Evolutionary conservation across 192 early-diverging fungal genomes (phyloP), one percentile per base, ranked within the genome.

Genomic region (Coemansia sp.): DNA sequence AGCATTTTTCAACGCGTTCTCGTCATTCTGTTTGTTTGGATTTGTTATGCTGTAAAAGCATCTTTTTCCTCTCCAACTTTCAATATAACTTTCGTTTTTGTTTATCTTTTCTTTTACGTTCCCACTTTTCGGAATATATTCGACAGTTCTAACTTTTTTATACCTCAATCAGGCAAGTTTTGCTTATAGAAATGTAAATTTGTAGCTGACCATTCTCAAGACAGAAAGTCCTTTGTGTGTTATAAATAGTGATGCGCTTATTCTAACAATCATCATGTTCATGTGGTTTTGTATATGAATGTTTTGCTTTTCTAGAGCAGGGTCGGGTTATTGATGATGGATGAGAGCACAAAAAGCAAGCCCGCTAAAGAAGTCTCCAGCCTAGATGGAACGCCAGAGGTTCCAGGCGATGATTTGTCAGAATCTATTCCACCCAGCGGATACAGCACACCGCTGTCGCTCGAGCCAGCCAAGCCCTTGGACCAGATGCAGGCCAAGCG

Each of bases 401-500:
- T 40, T 12, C 67, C 61, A 5, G 73, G 74, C 56, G 73, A 75
- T 45, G 64, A 66, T 45, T 65, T 57, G 16, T 73, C 79, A 22
- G 79, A 81, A 51, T 81, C 79, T 12, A 16, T 76, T 11, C 79
- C 79, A 44, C 74, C 79, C 5, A 81, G 79, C 53, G 79, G 79
- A 17, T 81, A 74, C 51, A 81, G 74, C 68, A 81, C 79, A 41
- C 79, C 79, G 19, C 56, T 73, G 38, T 39, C 55, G 5, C 16
- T 63, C 12, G 79, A 74, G 40, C 71, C 79, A 8, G 64, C 63
- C 12, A 70, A 76, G 48, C 76, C 81, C n/a, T 61, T 83, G 51
- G 81, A 83, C 49, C 69, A 58, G 4, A 79, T 76, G 72, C 82
- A 78, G 45, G 77, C 57, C 19, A 84, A 81, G 66, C 70, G 85